Percentiles rank a stretch among this genome's conserved stretches.
These are phyloP conservation scores for Diaporthe sp. DNA, from an alignment of 2,329 filamentous ascomycete genomes.

Conservation along the genomic window DNA sequence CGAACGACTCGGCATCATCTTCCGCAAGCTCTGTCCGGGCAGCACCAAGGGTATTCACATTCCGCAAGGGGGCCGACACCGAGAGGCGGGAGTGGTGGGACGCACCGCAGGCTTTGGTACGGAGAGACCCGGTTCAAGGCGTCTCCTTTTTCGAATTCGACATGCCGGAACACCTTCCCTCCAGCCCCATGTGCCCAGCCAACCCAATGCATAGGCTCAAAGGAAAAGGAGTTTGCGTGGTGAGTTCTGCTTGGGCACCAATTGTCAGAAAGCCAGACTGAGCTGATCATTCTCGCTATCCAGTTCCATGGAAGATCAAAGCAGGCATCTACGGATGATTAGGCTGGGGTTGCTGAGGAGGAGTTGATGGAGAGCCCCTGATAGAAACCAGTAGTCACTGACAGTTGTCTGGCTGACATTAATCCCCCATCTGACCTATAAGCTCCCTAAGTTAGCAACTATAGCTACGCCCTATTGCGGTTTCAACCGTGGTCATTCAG, in stretches of 20 bases:
- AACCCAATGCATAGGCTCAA: constrained; percentile 60
- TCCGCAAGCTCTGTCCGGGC: constrained; percentile 5
- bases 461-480: background rate
- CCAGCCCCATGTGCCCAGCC: constrained; percentile 65
- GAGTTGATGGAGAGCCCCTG: background rate
- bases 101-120: constrained; percentile 44
- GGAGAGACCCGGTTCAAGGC: constrained; percentile 43
- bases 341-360: background rate
- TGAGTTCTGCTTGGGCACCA: constrained; percentile 37
- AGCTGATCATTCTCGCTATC: background rate
- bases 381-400: background rate
- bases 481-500: background rate
- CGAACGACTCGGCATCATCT: constrained; percentile 19
- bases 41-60: constrained; percentile 2
- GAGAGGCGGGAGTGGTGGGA: constrained; percentile 52
- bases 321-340: background rate
- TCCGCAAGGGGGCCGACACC: background rate
- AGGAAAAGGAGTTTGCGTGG: constrained; percentile 64
- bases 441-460: background rate
- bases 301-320: constrained; percentile 44
- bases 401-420: background rate
- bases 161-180: constrained; percentile 65
- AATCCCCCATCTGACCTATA: background rate
- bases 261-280: background rate
- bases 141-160: constrained; percentile 60